Percentiles rank a stretch among this genome's conserved stretches.
Conservation (phyloP, 1,139 yeast genomes). For the Saccharomycopsis crataegensis region DNA sequence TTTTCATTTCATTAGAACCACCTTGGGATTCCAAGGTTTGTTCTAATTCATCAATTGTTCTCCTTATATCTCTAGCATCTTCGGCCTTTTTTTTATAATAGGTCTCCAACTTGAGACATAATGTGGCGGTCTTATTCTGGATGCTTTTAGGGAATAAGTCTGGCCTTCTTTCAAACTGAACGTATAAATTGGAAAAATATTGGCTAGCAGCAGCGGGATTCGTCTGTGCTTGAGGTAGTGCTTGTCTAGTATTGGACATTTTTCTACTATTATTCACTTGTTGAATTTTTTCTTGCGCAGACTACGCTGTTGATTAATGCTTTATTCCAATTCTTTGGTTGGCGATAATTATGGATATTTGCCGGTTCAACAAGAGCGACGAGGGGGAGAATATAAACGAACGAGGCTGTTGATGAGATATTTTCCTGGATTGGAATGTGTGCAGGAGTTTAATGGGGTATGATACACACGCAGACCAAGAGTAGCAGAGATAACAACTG, state of each 20-base stretch:
- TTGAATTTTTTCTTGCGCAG: too few species aligned
- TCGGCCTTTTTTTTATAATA: conserved; percentile 62
- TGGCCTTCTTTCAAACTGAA: conserved; percentile 68
- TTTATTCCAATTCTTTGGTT: too few species aligned
- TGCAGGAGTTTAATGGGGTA: too few species aligned
- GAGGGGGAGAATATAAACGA: too few species aligned
- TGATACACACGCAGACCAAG: too few species aligned
- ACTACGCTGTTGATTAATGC: too few species aligned
- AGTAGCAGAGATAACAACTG: too few species aligned
- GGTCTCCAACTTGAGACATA: conserved; percentile 57
- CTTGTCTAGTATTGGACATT: not conserved
- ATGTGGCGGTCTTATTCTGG: conserved; percentile 57
- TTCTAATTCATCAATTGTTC: conserved; percentile 57
- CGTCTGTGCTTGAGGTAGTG: not conserved
- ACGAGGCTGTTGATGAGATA: too few species aligned
- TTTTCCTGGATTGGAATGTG: too few species aligned
- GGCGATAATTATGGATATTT: too few species aligned
- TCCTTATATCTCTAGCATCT: conserved; percentile 67
- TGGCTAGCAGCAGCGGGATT: conserved; percentile 6
- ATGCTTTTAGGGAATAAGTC: conserved; percentile 47
- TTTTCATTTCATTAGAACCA: conserved; percentile 59
- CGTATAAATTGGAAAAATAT: conserved; percentile 30
- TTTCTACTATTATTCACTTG: not conserved
- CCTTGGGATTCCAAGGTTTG: conserved; percentile 50
- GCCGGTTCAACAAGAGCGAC: too few species aligned